A percentile compares a stretch with the other conserved stretches of the same genome.
Evolutionary conservation across 352 stramenopile genomes (phyloP).

Genomic region (Phytopythium delawarense): DNA sequence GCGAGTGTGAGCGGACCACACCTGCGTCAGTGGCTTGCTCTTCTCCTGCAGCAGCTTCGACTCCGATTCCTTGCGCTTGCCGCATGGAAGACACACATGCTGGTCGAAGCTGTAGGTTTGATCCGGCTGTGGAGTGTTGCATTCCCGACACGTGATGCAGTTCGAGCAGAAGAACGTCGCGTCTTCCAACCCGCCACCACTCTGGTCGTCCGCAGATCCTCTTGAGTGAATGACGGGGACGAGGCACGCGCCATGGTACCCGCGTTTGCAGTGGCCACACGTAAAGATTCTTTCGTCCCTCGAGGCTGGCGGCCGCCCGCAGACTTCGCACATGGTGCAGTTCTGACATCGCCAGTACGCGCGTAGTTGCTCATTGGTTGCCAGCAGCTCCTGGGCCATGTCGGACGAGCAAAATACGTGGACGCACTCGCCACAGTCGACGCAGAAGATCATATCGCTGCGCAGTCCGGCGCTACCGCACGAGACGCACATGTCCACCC

Average conservation of each 20-base stretch:
- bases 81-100: conserved; percentile 54
- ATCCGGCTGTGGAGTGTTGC: conserved; percentile 34
- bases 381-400: conserved; percentile 26
- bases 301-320: conserved; percentile 47
- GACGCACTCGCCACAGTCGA: conserved; percentile 95
- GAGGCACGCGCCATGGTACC: conserved; percentile 52
- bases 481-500: conserved; percentile 90
- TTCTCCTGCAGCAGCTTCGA: conserved; percentile 40
- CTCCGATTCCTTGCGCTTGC: conserved; percentile 48
- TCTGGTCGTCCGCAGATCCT: conserved; percentile 4
- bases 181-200: background rate
- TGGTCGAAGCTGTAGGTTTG: conserved; percentile 64
- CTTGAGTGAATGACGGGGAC: conserved; percentile 29
- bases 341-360: conserved; percentile 92
- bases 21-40: conserved; percentile 46
- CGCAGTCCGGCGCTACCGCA: conserved; percentile 85
- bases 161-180: conserved; percentile 50
- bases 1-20: conserved; percentile 50
- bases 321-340: conserved; percentile 96
- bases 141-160: conserved; percentile 65
- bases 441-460: conserved; percentile 91
- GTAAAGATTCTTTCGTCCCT: conserved; percentile 23
- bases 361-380: conserved; percentile 47
- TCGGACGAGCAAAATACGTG: conserved; percentile 90
- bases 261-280: conserved; percentile 48